Percentiles rank a stretch among this genome's conserved stretches.
These are phyloP conservation scores for Smallanthus sonchifolius DNA, from an alignment of 129 eudicot species.

Conservation along the genomic window DNA sequence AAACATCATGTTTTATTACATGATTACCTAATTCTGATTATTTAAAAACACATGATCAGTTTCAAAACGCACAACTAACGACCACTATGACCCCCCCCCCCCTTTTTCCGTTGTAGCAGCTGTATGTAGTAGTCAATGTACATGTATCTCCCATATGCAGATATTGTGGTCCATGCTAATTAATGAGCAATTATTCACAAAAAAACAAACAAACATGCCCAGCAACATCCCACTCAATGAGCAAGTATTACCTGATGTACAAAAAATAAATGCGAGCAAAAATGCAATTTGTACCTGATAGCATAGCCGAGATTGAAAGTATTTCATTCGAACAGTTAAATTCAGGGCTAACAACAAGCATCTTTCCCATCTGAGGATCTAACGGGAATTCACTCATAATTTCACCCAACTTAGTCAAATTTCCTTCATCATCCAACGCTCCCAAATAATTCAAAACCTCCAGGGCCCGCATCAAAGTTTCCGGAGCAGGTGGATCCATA, in stretches of 20 bases:
- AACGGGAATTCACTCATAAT: slow-evolving; percentile 93
- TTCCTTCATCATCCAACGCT: slow-evolving; percentile 96
- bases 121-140: background rate
- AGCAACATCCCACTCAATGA: too few species aligned
- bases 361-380: slow-evolving; percentile 95
- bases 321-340: slow-evolving; percentile 95
- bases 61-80: slow-evolving; percentile 12
- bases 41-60: background rate
- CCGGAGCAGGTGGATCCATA: slow-evolving; percentile 99
- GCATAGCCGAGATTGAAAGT: slow-evolving; percentile 91
- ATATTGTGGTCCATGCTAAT: slow-evolving; percentile 8
- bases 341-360: slow-evolving; percentile 91
- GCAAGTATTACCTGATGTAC: background rate
- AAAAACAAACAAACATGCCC: too few species aligned
- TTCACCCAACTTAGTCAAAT: slow-evolving; percentile 84
- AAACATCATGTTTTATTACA: background rate
- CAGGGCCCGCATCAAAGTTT: slow-evolving; percentile 94
- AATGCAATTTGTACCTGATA: slow-evolving; percentile 64
- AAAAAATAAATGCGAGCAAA: background rate
- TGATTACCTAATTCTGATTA: background rate
- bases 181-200: background rate
- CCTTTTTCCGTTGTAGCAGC: background rate
- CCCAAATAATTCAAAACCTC: slow-evolving; percentile 97
- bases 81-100: background rate
- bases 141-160: background rate